These are phyloP conservation scores for Lentinula novae-zelandiae DNA, from an alignment of 1,284 basidiomycete genomes.

Conservation along the genomic window DNA sequence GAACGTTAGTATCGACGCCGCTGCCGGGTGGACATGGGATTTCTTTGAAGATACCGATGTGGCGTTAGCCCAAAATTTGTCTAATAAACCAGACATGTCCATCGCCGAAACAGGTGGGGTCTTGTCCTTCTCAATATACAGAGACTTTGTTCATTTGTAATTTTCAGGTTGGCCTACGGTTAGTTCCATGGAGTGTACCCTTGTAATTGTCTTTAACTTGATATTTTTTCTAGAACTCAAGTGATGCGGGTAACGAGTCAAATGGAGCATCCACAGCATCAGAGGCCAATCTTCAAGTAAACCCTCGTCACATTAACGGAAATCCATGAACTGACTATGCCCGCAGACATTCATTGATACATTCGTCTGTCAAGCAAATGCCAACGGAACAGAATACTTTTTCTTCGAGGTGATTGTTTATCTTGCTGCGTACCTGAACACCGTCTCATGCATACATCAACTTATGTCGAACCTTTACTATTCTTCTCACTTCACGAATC, in stretches of 20 bases:
- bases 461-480: background rate
- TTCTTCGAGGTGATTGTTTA: slow-evolving; percentile 45
- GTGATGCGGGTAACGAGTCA: slow-evolving; percentile 28
- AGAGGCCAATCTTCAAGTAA: slow-evolving; percentile 50
- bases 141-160: background rate
- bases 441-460: slow-evolving; percentile 2
- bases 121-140: slow-evolving; percentile 23
- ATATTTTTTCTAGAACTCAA: slow-evolving; percentile 14
- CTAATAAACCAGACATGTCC: slow-evolving; percentile 32
- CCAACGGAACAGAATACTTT: slow-evolving; percentile 67
- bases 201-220: background rate
- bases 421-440: background rate
- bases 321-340: background rate
- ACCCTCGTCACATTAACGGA: background rate
- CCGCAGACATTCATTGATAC: slow-evolving; percentile 56
- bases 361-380: slow-evolving; percentile 71
- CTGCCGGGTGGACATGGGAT: slow-evolving; percentile 26
- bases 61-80: slow-evolving; percentile 18
- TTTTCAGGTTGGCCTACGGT: slow-evolving; percentile 59
- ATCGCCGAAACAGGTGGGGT: slow-evolving; percentile 65
- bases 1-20: slow-evolving; percentile 17
- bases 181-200: slow-evolving; percentile 11
- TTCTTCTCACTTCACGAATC: slow-evolving; percentile 19
- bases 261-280: slow-evolving; percentile 54
- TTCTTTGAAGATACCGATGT: slow-evolving; percentile 30